These are phyloP conservation scores for Microsporum canis DNA, from an alignment of 2,329 filamentous ascomycete genomes.

Conservation along the genomic window DNA sequence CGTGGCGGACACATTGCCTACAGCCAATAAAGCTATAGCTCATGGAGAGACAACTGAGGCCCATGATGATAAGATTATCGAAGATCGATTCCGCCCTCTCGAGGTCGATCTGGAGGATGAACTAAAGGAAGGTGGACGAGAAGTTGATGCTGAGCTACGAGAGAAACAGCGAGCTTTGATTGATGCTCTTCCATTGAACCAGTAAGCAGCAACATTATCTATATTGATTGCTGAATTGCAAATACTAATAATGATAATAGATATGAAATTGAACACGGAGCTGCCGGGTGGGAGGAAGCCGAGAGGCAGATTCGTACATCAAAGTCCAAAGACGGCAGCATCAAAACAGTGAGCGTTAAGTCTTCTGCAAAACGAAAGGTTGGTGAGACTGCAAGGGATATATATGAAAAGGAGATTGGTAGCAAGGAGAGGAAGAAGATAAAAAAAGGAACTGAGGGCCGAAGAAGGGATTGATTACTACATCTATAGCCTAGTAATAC, in stretches of 20 bases:
- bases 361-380: slow-evolving; percentile 65
- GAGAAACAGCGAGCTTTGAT: slow-evolving; percentile 81
- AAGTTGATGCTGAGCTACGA: slow-evolving; percentile 57
- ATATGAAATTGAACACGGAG: slow-evolving; percentile 39
- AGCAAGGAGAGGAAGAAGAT: slow-evolving; percentile 36
- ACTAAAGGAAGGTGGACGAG: slow-evolving; percentile 69
- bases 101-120: slow-evolving; percentile 65
- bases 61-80: slow-evolving; percentile 58
- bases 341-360: slow-evolving; percentile 61
- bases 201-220: slow-evolving; percentile 44
- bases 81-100: slow-evolving; percentile 59
- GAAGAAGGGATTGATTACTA: slow-evolving; percentile 19
- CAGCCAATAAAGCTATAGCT: slow-evolving; percentile 33
- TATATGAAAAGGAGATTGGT: slow-evolving; percentile 34
- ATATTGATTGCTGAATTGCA: background rate
- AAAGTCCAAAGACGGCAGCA: slow-evolving; percentile 39
- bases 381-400: slow-evolving; percentile 42
- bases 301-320: slow-evolving; percentile 62
- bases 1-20: slow-evolving; percentile 55
- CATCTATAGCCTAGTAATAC: background rate
- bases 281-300: slow-evolving; percentile 45
- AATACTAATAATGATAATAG: slow-evolving; percentile 22
- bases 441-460: slow-evolving; percentile 35
- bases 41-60: slow-evolving; percentile 42
- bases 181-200: slow-evolving; percentile 77